phyloP scores from a whole-genome alignment of 257 asterid genomes.

The Apocynum venetum region DNA sequence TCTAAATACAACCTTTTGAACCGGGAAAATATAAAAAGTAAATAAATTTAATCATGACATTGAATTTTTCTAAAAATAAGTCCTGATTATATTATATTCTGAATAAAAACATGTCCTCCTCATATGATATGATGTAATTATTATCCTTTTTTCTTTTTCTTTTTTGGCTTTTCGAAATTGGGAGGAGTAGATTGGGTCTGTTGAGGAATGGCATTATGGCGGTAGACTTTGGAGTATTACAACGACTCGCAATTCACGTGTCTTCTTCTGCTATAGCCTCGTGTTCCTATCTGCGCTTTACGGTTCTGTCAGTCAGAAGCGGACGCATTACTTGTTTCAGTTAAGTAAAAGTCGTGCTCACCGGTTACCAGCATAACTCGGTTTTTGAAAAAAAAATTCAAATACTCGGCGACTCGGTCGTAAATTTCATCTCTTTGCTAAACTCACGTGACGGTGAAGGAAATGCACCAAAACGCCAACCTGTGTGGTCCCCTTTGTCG shows the following conservation, averaged over 20 bases:
- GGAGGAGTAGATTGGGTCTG: background rate
- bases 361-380: too few relatives aligned
- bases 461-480: background rate
- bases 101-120: too few relatives aligned
- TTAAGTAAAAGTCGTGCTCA: background rate
- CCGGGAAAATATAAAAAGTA: too few relatives aligned
- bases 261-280: background rate
- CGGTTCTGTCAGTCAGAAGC: background rate
- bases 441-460: conserved; percentile 10
- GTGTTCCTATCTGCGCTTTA: background rate
- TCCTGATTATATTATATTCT: too few relatives aligned
- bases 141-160: too few relatives aligned
- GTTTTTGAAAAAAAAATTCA: too few relatives aligned
- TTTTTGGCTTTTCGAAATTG: too few relatives aligned
- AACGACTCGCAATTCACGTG: conserved; percentile 5
- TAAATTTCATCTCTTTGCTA: background rate
- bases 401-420: conserved; percentile 13
- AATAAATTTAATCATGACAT: too few relatives aligned
- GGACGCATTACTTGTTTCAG: background rate
- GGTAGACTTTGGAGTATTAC: conserved; percentile 1
- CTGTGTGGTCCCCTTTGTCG: background rate
- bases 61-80: too few relatives aligned
- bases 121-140: too few relatives aligned
- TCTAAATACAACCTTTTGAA: too few relatives aligned
- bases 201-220: background rate